phyloP scores from a whole-genome alignment of 1,284 basidiomycete genomes.

The Microbotryum lychnidis-dioicae region DNA sequence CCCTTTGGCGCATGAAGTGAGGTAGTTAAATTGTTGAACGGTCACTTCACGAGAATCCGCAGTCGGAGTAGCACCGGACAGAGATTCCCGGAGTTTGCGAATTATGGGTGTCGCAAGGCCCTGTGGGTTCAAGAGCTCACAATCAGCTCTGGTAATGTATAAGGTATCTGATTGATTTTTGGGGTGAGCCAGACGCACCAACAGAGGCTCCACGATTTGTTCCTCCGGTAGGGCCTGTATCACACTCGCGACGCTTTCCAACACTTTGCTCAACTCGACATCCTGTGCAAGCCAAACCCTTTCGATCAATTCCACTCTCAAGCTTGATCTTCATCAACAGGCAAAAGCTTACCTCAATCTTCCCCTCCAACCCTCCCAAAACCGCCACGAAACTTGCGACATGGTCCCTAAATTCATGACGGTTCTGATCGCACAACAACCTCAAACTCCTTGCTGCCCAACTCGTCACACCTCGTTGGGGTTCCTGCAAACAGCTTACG shows the following conservation, averaged over 20 bases:
- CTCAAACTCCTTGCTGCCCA: conserved; percentile 32
- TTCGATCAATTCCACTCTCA: not conserved
- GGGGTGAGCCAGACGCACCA: conserved; percentile 10
- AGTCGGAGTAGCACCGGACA: not conserved
- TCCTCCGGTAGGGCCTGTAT: conserved; percentile 33
- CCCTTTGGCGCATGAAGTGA: conserved; percentile 33
- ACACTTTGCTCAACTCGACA: conserved; percentile 34
- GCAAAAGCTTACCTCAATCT: conserved; percentile 26
- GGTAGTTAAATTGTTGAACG: conserved; percentile 33
- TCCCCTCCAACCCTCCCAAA: conserved; percentile 30
- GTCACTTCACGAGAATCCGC: conserved; percentile 21
- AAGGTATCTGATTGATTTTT: not conserved
- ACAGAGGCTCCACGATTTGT: conserved; percentile 23
- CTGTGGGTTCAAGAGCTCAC: not conserved
- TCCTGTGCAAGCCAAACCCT: conserved; percentile 10
- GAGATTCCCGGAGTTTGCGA: conserved; percentile 19
- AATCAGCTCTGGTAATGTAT: not conserved
- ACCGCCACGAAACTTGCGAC: conserved; percentile 34
- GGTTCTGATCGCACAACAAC: conserved; percentile 31
- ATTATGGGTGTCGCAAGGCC: conserved; percentile 23
- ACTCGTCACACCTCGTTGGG: conserved; percentile 8
- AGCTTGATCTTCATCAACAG: not conserved
- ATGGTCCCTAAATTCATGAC: conserved; percentile 30
- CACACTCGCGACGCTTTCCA: conserved; percentile 35
- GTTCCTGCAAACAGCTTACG: conserved; percentile 21